Conservation (phyloP, 176 grass and related monocot species). For the Carex cristatella region DNA sequence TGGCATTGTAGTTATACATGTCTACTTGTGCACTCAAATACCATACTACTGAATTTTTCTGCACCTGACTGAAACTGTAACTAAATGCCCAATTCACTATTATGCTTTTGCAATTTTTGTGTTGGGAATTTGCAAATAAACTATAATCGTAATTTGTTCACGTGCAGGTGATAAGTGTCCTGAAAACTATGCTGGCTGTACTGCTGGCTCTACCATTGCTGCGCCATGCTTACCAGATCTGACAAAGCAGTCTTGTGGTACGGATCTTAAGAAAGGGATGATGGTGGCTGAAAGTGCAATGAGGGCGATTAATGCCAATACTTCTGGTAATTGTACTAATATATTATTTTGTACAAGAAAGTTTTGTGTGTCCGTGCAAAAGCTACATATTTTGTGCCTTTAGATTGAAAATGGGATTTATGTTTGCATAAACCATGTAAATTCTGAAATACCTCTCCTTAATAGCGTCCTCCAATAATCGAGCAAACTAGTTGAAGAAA, state of each 20-base stretch:
- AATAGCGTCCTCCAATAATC: neutral
- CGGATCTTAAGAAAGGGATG: neutral
- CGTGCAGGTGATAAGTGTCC: constrained; percentile 59
- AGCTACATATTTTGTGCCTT: neutral
- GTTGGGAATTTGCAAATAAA: neutral
- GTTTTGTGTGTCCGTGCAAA: neutral
- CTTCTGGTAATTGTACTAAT: neutral
- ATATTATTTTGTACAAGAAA: neutral
- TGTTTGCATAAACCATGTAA: neutral
- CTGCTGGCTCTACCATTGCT: constrained; percentile 31
- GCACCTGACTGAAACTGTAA: no score
- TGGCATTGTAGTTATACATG: neutral
- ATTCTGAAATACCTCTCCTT: neutral
- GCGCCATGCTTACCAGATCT: constrained; percentile 21
- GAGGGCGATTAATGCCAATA: constrained; percentile 38
- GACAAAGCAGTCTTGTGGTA: constrained; percentile 23
- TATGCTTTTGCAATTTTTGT: neutral
- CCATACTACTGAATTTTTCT: neutral
- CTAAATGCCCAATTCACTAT: neutral
- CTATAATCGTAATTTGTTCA: constrained; percentile 20
- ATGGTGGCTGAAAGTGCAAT: constrained; percentile 38
- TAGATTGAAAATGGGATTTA: neutral
- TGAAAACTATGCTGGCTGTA: constrained; percentile 32
- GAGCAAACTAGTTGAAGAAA: neutral
- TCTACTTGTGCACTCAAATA: neutral